Conservation (phyloP, 2,329 filamentous ascomycete species). For the Pestalotiopsis sp. region DNA sequence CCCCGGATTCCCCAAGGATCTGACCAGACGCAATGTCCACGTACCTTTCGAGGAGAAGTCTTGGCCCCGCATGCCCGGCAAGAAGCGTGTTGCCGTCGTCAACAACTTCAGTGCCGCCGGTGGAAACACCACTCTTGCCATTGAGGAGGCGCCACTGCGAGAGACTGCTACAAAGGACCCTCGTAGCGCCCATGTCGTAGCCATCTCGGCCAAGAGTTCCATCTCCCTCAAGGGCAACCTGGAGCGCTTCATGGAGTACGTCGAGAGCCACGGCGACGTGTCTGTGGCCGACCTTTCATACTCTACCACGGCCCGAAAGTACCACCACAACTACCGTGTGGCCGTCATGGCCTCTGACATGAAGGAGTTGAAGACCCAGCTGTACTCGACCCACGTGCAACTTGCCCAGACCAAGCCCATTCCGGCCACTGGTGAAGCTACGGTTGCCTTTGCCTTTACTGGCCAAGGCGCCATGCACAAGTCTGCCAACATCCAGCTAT, state of each 20-base stretch:
- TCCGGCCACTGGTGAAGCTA: constrained; percentile 16
- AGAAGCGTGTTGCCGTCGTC: constrained; percentile 26
- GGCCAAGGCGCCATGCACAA: constrained; percentile 44
- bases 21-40: constrained; percentile 41
- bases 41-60: constrained; percentile 39
- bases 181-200: constrained; percentile 44
- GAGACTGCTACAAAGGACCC: constrained; percentile 34
- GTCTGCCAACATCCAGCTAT: constrained; percentile 37
- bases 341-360: constrained; percentile 25
- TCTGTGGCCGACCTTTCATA: constrained; percentile 52
- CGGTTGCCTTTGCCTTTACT: constrained; percentile 45
- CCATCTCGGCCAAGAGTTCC: constrained; percentile 47
- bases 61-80: constrained; percentile 31
- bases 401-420: constrained; percentile 26
- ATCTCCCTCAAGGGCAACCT: constrained; percentile 46
- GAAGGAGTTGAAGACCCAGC: constrained; percentile 25
- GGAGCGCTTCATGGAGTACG: constrained; percentile 41
- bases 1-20: constrained; percentile 41
- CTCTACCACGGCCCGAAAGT: constrained; percentile 53
- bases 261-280: constrained; percentile 40
- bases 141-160: constrained; percentile 47
- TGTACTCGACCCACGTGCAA: constrained; percentile 14
- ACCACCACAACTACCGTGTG: constrained; percentile 35
- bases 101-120: constrained; percentile 61
- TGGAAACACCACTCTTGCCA: constrained; percentile 55